A percentile compares a stretch with the other conserved stretches of the same genome.
These are phyloP conservation scores for Pythium myriotylum DNA, from an alignment of 352 stramenopile genomes.

Conservation along the genomic window DNA sequence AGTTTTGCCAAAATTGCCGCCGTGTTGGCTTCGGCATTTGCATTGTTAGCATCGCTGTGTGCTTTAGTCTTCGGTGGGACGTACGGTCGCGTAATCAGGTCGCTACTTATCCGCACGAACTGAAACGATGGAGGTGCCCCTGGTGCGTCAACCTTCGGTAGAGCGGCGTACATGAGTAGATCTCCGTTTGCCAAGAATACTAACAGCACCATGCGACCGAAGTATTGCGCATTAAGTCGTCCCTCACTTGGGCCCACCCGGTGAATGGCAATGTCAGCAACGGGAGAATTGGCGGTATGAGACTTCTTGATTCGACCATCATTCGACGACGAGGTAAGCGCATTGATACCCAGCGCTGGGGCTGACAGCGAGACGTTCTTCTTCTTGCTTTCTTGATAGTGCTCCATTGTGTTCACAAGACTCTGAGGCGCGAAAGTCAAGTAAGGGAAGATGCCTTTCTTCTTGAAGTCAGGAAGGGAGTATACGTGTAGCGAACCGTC, in stretches of 20 bases:
- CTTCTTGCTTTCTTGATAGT: slow-evolving; percentile 57
- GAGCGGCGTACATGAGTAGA: slow-evolving; percentile 76
- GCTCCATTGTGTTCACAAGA: slow-evolving; percentile 77
- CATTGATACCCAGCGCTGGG: slow-evolving; percentile 71
- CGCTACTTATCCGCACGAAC: slow-evolving; percentile 67
- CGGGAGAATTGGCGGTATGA: slow-evolving; percentile 77
- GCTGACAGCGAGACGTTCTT: slow-evolving; percentile 58
- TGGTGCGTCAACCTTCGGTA: slow-evolving; percentile 45
- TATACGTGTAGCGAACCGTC: slow-evolving; percentile 83
- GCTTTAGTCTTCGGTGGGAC: slow-evolving; percentile 60
- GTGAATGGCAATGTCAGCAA: slow-evolving; percentile 84
- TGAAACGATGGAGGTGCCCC: slow-evolving; percentile 45
- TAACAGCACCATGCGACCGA: slow-evolving; percentile 79
- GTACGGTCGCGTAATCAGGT: slow-evolving; percentile 81
- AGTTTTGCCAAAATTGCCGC: slow-evolving; percentile 73
- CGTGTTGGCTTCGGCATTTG: slow-evolving; percentile 64
- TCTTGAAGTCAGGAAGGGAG: slow-evolving; percentile 81
- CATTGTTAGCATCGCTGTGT: slow-evolving; percentile 50
- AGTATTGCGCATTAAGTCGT: slow-evolving; percentile 69
- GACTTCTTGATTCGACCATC: slow-evolving; percentile 83
- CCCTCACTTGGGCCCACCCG: slow-evolving; percentile 78
- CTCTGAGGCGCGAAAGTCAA: slow-evolving; percentile 79
- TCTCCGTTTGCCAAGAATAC: slow-evolving; percentile 87
- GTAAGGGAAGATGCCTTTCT: slow-evolving; percentile 80
- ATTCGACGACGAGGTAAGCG: slow-evolving; percentile 65